Evolutionary conservation across 495 filamentous ascomycete genomes (phyloP), one percentile per base, ranked within the genome.

Genomic region (Letharia columbiana): DNA sequence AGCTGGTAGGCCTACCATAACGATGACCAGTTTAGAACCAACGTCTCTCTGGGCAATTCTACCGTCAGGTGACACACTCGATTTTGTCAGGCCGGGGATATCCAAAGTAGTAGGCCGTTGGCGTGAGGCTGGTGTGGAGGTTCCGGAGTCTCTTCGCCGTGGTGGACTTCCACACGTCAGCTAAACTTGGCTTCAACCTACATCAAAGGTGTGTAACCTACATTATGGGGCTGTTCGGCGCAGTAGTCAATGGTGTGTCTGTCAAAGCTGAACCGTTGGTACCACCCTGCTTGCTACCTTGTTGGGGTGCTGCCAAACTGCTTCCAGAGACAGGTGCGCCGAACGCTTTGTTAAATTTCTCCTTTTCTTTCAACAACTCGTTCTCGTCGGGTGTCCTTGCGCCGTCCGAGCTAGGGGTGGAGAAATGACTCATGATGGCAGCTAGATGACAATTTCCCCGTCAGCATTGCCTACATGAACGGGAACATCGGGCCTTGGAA

Each of bases 1-100:
- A 1, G 94, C 94, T 0, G 94, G 94, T 61, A 98, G 81, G 66
- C 94, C 94, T 60, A 98, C 94, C 94, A 98, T 98, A 71, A 98
- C 88, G 72, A 98, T 94, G 71, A 97, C 92, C 70, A 98, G 80
- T 80, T 98, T 98, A 23, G 93, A 86, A 33, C 91, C 94, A 60
- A 98, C 86, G 81, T 98, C 94, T 66, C 92, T 82, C 69, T 92
- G 86, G 65, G 94, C 86, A 67, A 98, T 98, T 61, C 88, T 84
- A 64, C 94, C 94, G 75, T 98, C 94, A 17, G 94, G 94, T 12
- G 94, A 97, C 28, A 93, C 90, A 73, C 89, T 90, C 49, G 92
- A 96, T 72, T 89, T 89, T 47, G 94, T 98, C 81, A 98, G 84
- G 50, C 89, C 88, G 49, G 90, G 90, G 63, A 94, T 92, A 74